Evolutionary conservation across 441 rosid genomes (phyloP).

Genomic region (Adansonia rubrostipa): DNA sequence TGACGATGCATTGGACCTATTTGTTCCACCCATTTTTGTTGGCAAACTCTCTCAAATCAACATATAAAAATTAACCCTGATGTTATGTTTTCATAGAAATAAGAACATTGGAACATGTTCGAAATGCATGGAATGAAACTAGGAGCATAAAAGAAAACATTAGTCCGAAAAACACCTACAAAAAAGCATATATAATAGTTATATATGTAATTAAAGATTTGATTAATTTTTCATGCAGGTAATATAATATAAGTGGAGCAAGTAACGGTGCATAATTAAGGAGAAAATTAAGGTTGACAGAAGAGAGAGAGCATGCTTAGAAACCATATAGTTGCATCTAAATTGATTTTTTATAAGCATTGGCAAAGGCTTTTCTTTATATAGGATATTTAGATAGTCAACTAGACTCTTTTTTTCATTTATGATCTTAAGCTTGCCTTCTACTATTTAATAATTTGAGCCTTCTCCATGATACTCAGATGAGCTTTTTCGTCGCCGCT

Average conservation of each 20-base stretch:
- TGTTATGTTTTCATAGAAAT: background rate
- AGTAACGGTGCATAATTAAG: background rate
- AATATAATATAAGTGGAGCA: background rate
- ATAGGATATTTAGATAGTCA: background rate
- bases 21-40: background rate
- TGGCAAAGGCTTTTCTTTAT: background rate
- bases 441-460: slow-evolving; percentile 31
- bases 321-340: slow-evolving; percentile 5
- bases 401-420: background rate
- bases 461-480: slow-evolving; percentile 52
- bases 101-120: background rate
- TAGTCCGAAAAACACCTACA: too few relatives aligned
- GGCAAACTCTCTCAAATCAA: background rate
- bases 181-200: too few relatives aligned
- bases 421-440: background rate
- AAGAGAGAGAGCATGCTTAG: background rate
- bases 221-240: background rate
- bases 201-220: too few relatives aligned
- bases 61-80: background rate
- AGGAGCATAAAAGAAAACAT: background rate
- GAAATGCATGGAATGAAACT: background rate
- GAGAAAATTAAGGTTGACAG: slow-evolving; percentile 24
- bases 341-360: background rate
- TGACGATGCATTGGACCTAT: background rate
- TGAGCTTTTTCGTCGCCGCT: slow-evolving; percentile 75